These are phyloP conservation scores for Dryas drummondii DNA, from an alignment of 306 rosid genomes.

Conservation along the genomic window DNA sequence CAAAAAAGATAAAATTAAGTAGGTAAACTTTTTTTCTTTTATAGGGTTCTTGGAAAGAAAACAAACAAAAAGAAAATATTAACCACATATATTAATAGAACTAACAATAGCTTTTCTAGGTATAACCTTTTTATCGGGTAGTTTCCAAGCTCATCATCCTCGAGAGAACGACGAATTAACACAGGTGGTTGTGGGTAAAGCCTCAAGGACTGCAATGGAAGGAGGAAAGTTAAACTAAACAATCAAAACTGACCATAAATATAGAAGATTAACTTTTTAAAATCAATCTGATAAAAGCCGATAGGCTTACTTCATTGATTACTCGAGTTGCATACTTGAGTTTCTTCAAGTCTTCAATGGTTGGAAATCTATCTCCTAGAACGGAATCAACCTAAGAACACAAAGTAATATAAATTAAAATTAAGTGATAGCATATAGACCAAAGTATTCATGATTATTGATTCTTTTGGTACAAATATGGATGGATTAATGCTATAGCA, in stretches of 20 bases:
- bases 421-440: slow-evolving; percentile 18
- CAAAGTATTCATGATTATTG: background rate
- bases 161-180: slow-evolving; percentile 87
- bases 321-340: slow-evolving; percentile 93
- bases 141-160: slow-evolving; percentile 66
- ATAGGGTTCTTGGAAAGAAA: background rate
- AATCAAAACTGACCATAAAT: slow-evolving; percentile 5
- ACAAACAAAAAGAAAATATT: slow-evolving; percentile 9
- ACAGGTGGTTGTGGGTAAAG: slow-evolving; percentile 99
- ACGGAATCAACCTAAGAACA: slow-evolving; percentile 69
- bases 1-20: background rate
- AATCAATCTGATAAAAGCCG: background rate
- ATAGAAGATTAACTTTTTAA: background rate
- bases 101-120: slow-evolving; percentile 1
- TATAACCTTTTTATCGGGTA: slow-evolving; percentile 79
- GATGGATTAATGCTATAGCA: slow-evolving; percentile 21
- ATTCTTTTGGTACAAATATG: slow-evolving; percentile 17
- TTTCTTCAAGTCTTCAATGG: slow-evolving; percentile 88
- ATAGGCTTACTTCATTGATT: slow-evolving; percentile 83
- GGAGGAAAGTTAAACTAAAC: slow-evolving; percentile 22
- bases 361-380: slow-evolving; percentile 83
- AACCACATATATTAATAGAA: slow-evolving; percentile 13
- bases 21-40: background rate
- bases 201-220: slow-evolving; percentile 70
- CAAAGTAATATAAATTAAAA: slow-evolving; percentile 5